Evolutionary conservation across 768 basidiomycete species (phyloP), one percentile per base, ranked within the genome.

Genomic region (Lactarius vividus): DNA sequence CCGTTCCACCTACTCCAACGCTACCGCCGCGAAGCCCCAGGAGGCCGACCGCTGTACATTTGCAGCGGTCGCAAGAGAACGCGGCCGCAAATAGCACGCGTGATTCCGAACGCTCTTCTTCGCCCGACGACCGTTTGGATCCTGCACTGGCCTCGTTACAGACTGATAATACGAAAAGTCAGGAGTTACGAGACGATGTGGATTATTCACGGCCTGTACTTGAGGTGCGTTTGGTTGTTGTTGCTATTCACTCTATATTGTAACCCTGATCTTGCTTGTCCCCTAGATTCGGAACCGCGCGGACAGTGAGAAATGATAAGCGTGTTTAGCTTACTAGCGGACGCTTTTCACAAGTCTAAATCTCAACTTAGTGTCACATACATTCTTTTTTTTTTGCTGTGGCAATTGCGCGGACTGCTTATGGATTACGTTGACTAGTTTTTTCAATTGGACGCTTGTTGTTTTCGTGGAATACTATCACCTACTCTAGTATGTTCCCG

Each of bases 1-100:
- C 16, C 15, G 15, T 54, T 28, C 57, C 16, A n/a, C 1, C 62
- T 18, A 16, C 31, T 57, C 60, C 67, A 18, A 29, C 46, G 20
- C 54, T 61, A 13, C 67, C 69, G n/a, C 59, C 62, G 1, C 68
- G 68, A 35, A 70, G 61, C 54, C 68, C 68, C 16, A 56, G 37
- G 64, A 57, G 60, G 52, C 33, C 16, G 54, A 44, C 42, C 11
- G 58, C 20, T 20, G 10, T 49, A 37, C 53, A 61, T 13, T 35
- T 13, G 23, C 46, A 13, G 18, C 63, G 6, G 10, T 31, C 54
- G 11, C 57, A 20, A 46, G 52, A 29, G 6, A 35, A 8, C 4
- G 55, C 26, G 39, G 31, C 42, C 7, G 18, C 39, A 11, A 49
- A 56, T 26, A 46, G 63, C 49, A 37, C 53, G 18, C 63, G 40